Evolutionary conservation across 108 stramenopile species (phyloP), one percentile per base, ranked within the genome.

Genomic region (Stephanodiscus triporus): DNA sequence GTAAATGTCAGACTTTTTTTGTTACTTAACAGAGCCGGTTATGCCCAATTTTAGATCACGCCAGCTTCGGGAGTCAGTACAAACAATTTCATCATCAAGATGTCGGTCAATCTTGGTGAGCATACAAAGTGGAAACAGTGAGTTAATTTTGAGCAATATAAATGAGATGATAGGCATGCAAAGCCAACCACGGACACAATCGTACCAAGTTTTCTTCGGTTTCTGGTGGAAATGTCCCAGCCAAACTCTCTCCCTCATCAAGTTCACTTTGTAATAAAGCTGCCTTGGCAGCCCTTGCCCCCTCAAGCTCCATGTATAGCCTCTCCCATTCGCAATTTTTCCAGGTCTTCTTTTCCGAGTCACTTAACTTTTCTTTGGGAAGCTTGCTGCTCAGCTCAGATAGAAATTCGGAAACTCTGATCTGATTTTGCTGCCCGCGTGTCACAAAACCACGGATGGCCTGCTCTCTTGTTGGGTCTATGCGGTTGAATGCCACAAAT

Each of bases 301-400:
- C 32, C 57, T 80, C 79, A 16, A 80, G 73, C 29, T 80, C 79
- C 4, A 65, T 68, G 55, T 80, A 63, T 0, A 80, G 32, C 32
- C 68, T 37, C 47, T 80, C 72, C 79, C 79, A 80, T 73, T 80
- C 79, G 34, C 79, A 80, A 56, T 80, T 72, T 50, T 80, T 80
- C 79, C 79, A 80, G 5, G 34, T 80, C 7, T 62, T 29, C 48
- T 80, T 80, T 30, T 80, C 79, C 26, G 64, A 72, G 38, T 60
- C 40, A 9, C 72, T 73, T 36, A 80, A 73, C 2, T 43, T 59
- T 56, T 80, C 68, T n/a, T 50, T 69, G 17, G 60, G 17, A 9
- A 72, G 79, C 23, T 42, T 37, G 17, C 37, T 27, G 24, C 54
- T 38, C 2, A 80, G 36, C 23, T 73, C 49, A 9, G 79, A 63